Conservation (phyloP, 192 early-diverging fungal genomes). For the Entrophospora sp. region DNA sequence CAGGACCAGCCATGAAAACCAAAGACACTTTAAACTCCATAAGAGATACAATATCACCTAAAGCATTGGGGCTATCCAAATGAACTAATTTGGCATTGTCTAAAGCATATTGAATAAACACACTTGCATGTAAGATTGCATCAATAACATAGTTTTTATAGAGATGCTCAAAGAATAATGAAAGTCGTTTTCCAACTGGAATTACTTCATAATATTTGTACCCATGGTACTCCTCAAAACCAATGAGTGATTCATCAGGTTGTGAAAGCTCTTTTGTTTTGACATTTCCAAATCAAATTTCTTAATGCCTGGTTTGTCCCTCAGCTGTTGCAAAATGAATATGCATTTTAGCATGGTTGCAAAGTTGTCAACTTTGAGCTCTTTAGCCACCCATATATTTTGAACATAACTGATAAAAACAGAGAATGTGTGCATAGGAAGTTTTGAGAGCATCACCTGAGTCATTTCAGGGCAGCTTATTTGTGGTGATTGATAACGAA, state of each 20-base stretch:
- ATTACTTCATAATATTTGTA: neutral
- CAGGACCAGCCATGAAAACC: no score
- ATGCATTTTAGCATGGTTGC: slow-evolving; percentile 25
- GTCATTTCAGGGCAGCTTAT: slow-evolving; percentile 10
- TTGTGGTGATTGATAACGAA: slow-evolving; percentile 11
- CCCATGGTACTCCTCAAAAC: neutral
- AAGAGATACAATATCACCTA: no score
- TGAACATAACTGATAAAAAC: neutral
- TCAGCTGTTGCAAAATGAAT: neutral
- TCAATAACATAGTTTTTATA: neutral
- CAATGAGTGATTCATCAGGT: neutral
- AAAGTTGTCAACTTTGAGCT: slow-evolving; percentile 24
- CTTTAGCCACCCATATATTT: neutral
- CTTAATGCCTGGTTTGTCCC: neutral
- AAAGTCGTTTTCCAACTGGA: neutral
- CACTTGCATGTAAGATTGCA: neutral
- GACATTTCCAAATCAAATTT: neutral
- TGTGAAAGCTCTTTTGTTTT: neutral
- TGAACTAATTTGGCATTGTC: no score
- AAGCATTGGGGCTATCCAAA: no score
- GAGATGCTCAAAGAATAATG: neutral
- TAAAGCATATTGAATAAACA: slow-evolving; percentile 10
- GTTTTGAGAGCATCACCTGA: neutral
- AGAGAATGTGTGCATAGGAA: neutral
- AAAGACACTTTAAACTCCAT: no score